Base-by-base conservation (phyloP, 805 yeast species). In the Citeromyces nyonsensis region DNA sequence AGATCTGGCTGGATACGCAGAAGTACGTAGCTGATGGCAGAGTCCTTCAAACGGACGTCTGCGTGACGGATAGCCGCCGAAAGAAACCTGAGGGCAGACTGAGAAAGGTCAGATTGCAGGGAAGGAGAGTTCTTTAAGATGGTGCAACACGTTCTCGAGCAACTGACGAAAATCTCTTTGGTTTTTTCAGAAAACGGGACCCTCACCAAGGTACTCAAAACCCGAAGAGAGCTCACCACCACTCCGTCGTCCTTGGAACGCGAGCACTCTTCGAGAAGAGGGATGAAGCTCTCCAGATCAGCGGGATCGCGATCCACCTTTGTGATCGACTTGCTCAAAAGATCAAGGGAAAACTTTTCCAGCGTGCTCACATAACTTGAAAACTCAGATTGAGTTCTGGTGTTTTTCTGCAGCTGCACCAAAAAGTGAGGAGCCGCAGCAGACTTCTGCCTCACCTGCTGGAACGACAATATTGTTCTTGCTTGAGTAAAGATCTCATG, bases 1-100 rank as follows among this genome's bases (percentile, higher is more conserved):
- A 91, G 57, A 54, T 91, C 97, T 2, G 95, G 93, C 47, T 69
- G 71, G 29, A 91, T 58, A 40, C 81, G 65, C 8, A 69, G 68
- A 38, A 91, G 55, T 15, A 88, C 58, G 47, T 78, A 83, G 35
- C 81, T 75, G 25, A 85, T 49, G 0, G 94, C 83, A 3, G 71
- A 57, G 24, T 75, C 78, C 42, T 79, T 80, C 41, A 85, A 50
- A 31, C 68, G 59, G 29, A 83, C 57, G 33, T 75, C 75, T 4
- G 69, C 66, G 44, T 72, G 75, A 42, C 88, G 70, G 29, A 88
- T 61, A 12, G 83, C 63, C 1, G 79, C 59, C 6, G 94, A 69
- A 34, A 91, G 53, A 40, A 75, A 80, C 42, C 74, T 76, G 48
- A 86, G 62, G 37, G 85, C 67, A 10, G 80, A 66, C 50, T 88